phyloP scores from a whole-genome alignment of 1,139 yeast genomes.

The Petasospora fabianii region DNA sequence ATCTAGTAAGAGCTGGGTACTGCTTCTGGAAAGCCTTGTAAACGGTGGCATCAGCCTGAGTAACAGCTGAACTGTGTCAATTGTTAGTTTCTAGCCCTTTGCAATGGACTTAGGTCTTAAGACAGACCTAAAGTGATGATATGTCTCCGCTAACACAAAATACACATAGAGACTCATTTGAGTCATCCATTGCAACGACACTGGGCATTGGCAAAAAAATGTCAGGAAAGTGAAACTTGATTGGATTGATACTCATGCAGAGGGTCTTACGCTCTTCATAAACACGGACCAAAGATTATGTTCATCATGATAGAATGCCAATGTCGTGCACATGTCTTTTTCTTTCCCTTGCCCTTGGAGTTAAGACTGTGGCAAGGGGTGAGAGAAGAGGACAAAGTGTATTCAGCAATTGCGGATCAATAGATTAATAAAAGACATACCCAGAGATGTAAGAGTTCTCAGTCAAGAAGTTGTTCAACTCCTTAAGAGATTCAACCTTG shows the following conservation, averaged over 20 bases:
- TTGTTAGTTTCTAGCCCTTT: constrained; percentile 6
- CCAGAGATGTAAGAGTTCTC: constrained; percentile 93
- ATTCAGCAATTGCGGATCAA: background rate
- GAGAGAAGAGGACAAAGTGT: background rate
- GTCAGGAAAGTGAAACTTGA: constrained; percentile 33
- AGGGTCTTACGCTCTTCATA: constrained; percentile 94
- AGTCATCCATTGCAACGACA: background rate
- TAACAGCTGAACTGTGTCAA: constrained; percentile 61
- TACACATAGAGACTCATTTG: background rate
- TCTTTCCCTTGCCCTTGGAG: no score
- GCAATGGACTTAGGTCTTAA: background rate
- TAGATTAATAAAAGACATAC: constrained; percentile 46
- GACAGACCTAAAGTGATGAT: background rate
- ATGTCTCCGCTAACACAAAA: background rate
- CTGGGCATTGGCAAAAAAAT: constrained; percentile 6
- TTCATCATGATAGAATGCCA: constrained; percentile 57
- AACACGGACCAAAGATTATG: constrained; percentile 90
- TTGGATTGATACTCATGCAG: constrained; percentile 77
- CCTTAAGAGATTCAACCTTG: constrained; percentile 74
- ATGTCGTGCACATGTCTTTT: no score
- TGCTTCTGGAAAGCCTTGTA: constrained; percentile 92
- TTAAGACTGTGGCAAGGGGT: no score
- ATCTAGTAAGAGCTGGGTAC: constrained; percentile 94
- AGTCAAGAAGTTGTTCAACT: constrained; percentile 84
- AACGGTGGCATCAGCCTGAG: constrained; percentile 94